phyloP scores from a whole-genome alignment of 257 asterid genomes.

The Fraxinus pennsylvanica region DNA sequence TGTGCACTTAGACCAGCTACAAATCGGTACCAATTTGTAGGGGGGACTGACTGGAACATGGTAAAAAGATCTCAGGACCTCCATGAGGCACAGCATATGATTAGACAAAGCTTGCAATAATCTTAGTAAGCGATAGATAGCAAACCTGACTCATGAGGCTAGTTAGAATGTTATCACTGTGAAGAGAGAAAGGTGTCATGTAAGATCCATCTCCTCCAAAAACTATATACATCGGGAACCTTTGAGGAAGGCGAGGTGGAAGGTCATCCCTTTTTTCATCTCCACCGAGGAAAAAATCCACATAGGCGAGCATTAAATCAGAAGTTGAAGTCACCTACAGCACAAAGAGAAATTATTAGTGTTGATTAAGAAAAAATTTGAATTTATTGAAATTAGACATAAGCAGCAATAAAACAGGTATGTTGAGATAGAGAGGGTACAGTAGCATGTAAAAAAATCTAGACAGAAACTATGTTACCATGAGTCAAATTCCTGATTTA shows the following conservation, averaged over 20 bases:
- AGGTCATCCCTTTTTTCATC: constrained; percentile 86
- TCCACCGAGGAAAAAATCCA: constrained; percentile 95
- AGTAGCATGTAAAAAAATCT: constrained; percentile 6
- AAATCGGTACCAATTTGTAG: constrained; percentile 78
- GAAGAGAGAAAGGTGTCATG: constrained; percentile 85
- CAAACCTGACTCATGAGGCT: constrained; percentile 86
- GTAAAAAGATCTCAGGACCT: constrained; percentile 26
- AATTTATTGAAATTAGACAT: constrained; percentile 20
- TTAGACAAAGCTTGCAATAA: constrained; percentile 13
- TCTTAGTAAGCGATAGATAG: constrained; percentile 8
- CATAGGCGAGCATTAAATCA: constrained; percentile 80
- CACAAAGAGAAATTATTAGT: constrained; percentile 18
- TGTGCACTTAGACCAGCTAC: constrained; percentile 95
- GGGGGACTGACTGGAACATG: constrained; percentile 75
- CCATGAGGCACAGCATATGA: constrained; percentile 16
- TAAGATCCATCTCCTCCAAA: constrained; percentile 95
- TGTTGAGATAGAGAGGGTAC: constrained; percentile 6
- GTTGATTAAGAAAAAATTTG: constrained; percentile 19
- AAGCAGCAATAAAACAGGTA: not conserved
- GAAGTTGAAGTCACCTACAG: constrained; percentile 83
- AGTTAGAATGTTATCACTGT: constrained; percentile 72
- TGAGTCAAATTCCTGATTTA: constrained; percentile 5
- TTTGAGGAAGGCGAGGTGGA: constrained; percentile 80
- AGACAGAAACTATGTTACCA: not conserved
- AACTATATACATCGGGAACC: constrained; percentile 74